A percentile compares a stretch with the other conserved stretches of the same genome.
phyloP scores from a whole-genome alignment of 441 rosid species.

The Adansonia gregorii region DNA sequence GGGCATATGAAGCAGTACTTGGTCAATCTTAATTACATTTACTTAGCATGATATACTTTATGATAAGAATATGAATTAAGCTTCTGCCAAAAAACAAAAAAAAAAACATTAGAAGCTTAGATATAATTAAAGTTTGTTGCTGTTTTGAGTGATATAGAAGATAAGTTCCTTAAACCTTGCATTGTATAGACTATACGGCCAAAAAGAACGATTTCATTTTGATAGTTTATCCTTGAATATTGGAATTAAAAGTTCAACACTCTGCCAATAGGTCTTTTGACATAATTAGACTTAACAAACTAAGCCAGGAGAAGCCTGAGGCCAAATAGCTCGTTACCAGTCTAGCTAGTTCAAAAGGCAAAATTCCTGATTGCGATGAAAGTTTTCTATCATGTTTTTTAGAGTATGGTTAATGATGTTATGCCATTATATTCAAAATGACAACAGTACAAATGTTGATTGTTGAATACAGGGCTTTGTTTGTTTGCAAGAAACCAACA shows the following conservation, averaged over 20 bases:
- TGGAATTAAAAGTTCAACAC: too few relatives aligned
- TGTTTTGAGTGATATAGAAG: constrained; percentile 1
- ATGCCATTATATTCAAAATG: too few relatives aligned
- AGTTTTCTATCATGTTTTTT: background rate
- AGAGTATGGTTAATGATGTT: background rate
- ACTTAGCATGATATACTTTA: background rate
- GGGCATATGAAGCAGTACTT: background rate
- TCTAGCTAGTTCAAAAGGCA: constrained; percentile 8
- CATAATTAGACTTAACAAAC: background rate
- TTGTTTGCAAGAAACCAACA: background rate
- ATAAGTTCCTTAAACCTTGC: background rate
- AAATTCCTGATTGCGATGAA: background rate
- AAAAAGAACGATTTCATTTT: background rate
- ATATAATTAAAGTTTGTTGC: background rate
- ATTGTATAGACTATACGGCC: background rate
- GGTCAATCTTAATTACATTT: background rate
- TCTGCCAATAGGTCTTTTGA: too few relatives aligned
- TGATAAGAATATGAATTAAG: constrained; percentile 2
- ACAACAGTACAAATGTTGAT: too few relatives aligned
- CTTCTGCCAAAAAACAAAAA: background rate
- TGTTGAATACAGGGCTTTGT: background rate
- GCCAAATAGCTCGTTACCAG: background rate
- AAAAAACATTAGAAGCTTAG: constrained; percentile 7
- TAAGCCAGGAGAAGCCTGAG: background rate
- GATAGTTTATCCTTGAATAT: too few relatives aligned